Evolutionary conservation across 2,329 filamentous ascomycete species (phyloP), one percentile per base, ranked within the genome.

Genomic region (Thelonectria discophora): DNA sequence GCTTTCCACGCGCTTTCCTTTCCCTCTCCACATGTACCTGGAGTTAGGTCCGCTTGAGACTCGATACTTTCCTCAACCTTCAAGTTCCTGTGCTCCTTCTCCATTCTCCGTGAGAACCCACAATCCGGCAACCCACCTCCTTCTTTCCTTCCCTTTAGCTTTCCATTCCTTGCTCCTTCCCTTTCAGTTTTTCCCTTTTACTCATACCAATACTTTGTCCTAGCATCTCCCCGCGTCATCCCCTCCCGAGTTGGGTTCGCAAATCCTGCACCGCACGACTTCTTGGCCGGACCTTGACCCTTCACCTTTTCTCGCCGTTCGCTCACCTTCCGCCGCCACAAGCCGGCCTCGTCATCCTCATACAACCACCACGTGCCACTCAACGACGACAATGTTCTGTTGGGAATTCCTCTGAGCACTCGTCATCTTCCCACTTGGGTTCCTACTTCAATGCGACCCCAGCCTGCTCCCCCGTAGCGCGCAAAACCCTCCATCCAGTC

Each of bases 391-490:
- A 67, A 71, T 71, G 69, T 55, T 45, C 62, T 58, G 56, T 20
- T 55, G 63, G 55, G 27, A 53, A 54, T 39, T 65, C 63, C 57
- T 58, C 46, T 70, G 65, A 71, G 69, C 57, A 50, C 21, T 51
- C 37, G 52, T 20, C 50, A 46, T 30, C 48, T 47, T 27, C 55
- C 59, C 50, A 37, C 32, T 50, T 49, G 59, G 55, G 55, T 34
- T 30, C 34, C 40, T 21, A 53, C 48, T 58, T 66, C 67, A 57
- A 71, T 71, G 69, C 69, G 69, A 64, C 69, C 65, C 42, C 58
- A 60, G 62, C 55, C 49, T 53, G 56, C 65, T 63, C 55, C 57
- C 58, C 61, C 59, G 60, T 63, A 67, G 65, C 57, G 68, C 69
- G 68, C 63, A 67, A 68, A 71, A 62, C 64, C 55, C 54, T 37